These are phyloP conservation scores for Avena atlantica DNA, from an alignment of 176 grass and related monocot species.

Conservation along the genomic window DNA sequence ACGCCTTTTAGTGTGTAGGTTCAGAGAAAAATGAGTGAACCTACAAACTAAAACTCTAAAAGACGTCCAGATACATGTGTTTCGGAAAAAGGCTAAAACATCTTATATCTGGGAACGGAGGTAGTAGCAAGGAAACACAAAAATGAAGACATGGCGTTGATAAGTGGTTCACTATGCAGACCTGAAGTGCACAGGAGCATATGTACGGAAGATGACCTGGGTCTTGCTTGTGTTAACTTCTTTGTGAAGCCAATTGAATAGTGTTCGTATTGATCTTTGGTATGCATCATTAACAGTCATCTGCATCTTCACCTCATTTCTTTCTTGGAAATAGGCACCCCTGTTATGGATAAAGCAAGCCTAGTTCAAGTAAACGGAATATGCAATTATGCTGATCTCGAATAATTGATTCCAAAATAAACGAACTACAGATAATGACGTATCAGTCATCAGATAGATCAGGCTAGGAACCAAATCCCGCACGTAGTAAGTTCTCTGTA, in stretches of 20 bases:
- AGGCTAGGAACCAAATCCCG: neutral
- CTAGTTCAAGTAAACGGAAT: neutral
- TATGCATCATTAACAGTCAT: constrained; percentile 81
- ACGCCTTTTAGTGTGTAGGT: too few species aligned
- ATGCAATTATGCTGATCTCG: constrained; percentile 21
- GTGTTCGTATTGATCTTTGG: constrained; percentile 64
- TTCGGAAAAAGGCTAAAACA: too few species aligned
- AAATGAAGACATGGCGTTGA: neutral
- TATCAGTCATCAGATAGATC: constrained; percentile 10
- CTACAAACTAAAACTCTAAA: too few species aligned
- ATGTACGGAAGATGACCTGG: constrained; percentile 86
- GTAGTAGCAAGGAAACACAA: constrained; percentile 16
- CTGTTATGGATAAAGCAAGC: constrained; percentile 48
- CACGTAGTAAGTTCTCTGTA: constrained; percentile 18
- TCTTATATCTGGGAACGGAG: too few species aligned
- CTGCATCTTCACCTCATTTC: constrained; percentile 76
- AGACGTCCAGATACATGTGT: too few species aligned
- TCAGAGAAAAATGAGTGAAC: too few species aligned
- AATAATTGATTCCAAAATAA: neutral
- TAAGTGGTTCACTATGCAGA: constrained; percentile 42
- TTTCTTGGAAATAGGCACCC: constrained; percentile 87
- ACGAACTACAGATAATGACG: neutral
- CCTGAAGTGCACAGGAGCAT: constrained; percentile 99
- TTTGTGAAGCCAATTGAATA: constrained; percentile 74
- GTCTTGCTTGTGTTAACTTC: constrained; percentile 86